These are phyloP conservation scores for Pochonia chlamydosporia DNA, from an alignment of 2,329 filamentous ascomycete genomes.

Conservation along the genomic window DNA sequence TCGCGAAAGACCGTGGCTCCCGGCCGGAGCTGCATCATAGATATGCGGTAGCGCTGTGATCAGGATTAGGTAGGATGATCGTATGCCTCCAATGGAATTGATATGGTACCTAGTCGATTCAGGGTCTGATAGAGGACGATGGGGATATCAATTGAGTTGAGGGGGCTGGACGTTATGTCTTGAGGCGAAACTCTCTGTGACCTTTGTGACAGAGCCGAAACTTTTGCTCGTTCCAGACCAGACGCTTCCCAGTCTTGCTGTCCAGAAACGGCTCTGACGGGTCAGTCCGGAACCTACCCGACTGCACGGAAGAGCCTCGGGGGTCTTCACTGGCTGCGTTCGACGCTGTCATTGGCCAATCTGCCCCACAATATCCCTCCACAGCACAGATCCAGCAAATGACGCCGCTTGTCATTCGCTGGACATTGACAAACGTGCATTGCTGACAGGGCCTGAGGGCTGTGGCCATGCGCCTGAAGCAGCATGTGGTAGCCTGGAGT, in stretches of 20 bases:
- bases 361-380: too few relatives aligned
- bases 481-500: too few relatives aligned
- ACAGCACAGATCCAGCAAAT: too few relatives aligned
- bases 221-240: slow-evolving; percentile 13
- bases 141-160: slow-evolving; percentile 1
- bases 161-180: background rate
- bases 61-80: background rate
- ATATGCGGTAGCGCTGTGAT: background rate
- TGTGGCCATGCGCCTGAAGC: too few relatives aligned
- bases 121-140: background rate
- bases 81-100: background rate
- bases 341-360: background rate
- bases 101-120: background rate
- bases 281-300: slow-evolving; percentile 10
- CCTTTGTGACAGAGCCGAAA: slow-evolving; percentile 7
- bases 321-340: background rate
- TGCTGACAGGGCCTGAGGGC: too few relatives aligned
- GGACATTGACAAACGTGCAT: too few relatives aligned
- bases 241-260: too few relatives aligned
- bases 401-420: too few relatives aligned
- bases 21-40: slow-evolving; percentile 47
- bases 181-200: background rate
- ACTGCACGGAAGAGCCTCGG: background rate
- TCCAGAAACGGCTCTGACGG: slow-evolving; percentile 1
- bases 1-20: slow-evolving; percentile 45